phyloP scores from a whole-genome alignment of 768 basidiomycete species.

The Gelatoporia subvermispora region DNA sequence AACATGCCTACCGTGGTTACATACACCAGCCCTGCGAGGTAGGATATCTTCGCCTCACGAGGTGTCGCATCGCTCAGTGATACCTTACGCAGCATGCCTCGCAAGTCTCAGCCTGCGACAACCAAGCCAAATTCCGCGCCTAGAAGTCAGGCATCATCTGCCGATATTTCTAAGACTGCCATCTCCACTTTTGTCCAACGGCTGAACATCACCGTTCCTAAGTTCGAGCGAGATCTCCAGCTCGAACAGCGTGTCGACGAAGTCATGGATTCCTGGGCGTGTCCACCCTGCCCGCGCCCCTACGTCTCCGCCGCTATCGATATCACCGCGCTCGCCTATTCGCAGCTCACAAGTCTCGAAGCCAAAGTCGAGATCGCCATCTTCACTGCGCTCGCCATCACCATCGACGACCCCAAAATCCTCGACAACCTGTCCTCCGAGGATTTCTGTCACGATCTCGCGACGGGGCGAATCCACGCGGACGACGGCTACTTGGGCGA shows the following conservation, averaged over 20 bases:
- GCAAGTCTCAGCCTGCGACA: no score
- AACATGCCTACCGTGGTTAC: no score
- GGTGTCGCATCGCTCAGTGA: no score
- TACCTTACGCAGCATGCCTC: no score
- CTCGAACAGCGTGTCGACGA: slow-evolving; percentile 1
- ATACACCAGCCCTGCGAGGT: no score
- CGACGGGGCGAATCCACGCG: not conserved
- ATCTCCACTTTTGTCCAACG: no score
- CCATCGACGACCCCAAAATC: not conserved
- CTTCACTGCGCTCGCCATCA: slow-evolving; percentile 1
- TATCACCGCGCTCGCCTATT: not conserved
- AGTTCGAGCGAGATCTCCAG: not conserved
- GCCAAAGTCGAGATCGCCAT: slow-evolving; percentile 1
- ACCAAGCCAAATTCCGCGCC: no score
- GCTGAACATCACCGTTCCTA: not conserved
- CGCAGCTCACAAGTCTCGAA: not conserved
- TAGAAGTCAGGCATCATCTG: no score
- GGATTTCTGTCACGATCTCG: not conserved
- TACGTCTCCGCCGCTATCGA: slow-evolving; percentile 1
- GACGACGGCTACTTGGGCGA: not conserved
- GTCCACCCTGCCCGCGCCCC: not conserved
- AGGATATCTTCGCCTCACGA: no score
- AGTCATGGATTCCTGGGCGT: not conserved
- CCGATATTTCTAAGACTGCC: no score
- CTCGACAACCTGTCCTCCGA: not conserved